Evolutionary conservation across 768 basidiomycete genomes (phyloP).

Genomic region (Podaxis rugospora): DNA sequence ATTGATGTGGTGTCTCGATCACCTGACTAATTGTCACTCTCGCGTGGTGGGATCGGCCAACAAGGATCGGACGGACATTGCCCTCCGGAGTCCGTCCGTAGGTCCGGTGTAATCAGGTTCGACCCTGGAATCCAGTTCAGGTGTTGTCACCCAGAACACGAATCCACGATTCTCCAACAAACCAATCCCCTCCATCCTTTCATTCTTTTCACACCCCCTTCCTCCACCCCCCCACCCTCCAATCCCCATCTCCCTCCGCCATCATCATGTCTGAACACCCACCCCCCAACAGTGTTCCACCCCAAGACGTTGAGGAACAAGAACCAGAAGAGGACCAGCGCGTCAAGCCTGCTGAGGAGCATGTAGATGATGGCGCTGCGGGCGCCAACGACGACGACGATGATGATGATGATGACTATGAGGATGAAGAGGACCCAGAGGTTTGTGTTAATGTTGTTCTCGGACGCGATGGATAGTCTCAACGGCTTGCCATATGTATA

Average conservation of each 20-base stretch:
- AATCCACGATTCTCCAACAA: slow-evolving; percentile 11
- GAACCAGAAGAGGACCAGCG: slow-evolving; percentile 2
- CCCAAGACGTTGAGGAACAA: neutral
- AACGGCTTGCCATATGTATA: neutral
- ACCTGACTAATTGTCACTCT: neutral
- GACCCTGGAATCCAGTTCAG: slow-evolving; percentile 1
- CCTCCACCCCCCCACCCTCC: neutral
- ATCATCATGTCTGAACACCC: slow-evolving; percentile 5
- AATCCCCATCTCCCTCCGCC: neutral
- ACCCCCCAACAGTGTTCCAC: neutral
- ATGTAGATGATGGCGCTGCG: neutral
- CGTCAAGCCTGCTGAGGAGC: neutral
- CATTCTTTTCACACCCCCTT: slow-evolving; percentile 1
- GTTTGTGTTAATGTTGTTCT: neutral
- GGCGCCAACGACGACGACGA: neutral
- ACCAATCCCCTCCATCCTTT: slow-evolving; percentile 1
- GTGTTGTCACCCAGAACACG: slow-evolving; percentile 2
- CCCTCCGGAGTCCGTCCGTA: neutral
- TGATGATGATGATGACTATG: slow-evolving; percentile 4
- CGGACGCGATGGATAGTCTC: neutral
- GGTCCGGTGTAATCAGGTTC: slow-evolving; percentile 5
- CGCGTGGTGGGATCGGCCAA: neutral
- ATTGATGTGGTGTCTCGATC: neutral
- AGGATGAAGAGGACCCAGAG: slow-evolving; percentile 7
- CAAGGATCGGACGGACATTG: neutral